Conservation (phyloP, 805 yeast species). For the Spathaspora gorwiae region DNA sequence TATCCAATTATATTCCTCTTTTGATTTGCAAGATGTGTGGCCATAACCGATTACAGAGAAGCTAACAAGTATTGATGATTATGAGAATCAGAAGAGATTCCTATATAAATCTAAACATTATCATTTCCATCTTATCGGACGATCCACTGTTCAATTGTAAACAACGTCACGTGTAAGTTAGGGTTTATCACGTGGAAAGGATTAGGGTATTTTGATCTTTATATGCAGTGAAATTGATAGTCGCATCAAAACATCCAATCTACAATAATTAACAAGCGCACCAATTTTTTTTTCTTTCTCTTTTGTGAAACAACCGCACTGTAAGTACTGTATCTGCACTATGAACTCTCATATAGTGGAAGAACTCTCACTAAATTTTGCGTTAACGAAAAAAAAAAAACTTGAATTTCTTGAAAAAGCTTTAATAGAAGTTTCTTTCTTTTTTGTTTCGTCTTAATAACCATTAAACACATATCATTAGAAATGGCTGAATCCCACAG, state of each 20-base stretch:
- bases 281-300: not conserved
- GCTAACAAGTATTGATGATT: too few species aligned
- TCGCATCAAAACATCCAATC: not conserved
- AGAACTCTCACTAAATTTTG: not conserved
- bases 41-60: too few species aligned
- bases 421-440: conserved; percentile 1
- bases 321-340: not conserved
- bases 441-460: not conserved
- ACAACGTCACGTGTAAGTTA: not conserved
- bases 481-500: conserved; percentile 96
- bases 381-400: conserved; percentile 1
- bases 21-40: too few species aligned
- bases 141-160: too few species aligned
- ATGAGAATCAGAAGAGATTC: too few species aligned
- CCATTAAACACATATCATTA: conserved; percentile 8
- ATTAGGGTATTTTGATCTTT: not conserved
- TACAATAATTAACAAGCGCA: not conserved
- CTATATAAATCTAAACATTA: too few species aligned
- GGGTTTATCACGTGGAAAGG: conserved; percentile 4
- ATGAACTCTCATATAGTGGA: too few species aligned
- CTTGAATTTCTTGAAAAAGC: not conserved
- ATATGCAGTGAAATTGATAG: not conserved
- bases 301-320: not conserved
- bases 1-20: too few species aligned
- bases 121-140: too few species aligned